phyloP scores from a whole-genome alignment of 225 moss, liverwort and hornwort species.

The Marchantia polymorpha region DNA sequence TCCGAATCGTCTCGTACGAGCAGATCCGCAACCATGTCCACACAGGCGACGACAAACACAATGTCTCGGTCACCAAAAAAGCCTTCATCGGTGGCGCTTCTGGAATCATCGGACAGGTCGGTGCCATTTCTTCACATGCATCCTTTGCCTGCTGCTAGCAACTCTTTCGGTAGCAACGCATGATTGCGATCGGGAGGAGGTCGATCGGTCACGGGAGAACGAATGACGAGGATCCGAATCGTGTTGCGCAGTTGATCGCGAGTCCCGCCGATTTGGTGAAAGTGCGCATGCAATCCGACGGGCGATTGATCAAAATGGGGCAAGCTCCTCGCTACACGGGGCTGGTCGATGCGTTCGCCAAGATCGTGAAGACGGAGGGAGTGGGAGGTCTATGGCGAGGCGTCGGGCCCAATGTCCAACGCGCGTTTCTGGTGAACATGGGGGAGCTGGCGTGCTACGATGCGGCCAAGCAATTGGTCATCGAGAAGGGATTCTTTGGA shows the following conservation, averaged over 20 bases:
- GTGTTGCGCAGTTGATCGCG: conserved; percentile 65
- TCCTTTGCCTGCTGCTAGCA: neutral
- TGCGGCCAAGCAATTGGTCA: conserved; percentile 84
- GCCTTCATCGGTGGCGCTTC: conserved; percentile 84
- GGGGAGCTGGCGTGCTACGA: conserved; percentile 98
- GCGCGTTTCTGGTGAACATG: conserved; percentile 97
- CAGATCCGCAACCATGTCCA: conserved; percentile 61
- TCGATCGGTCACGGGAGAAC: neutral
- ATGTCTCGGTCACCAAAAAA: conserved; percentile 56
- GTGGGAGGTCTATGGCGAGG: conserved; percentile 85
- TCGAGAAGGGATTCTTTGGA: conserved; percentile 47
- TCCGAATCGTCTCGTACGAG: conserved; percentile 90
- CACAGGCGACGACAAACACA: conserved; percentile 56
- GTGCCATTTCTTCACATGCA: neutral
- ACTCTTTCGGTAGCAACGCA: neutral
- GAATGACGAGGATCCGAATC: neutral
- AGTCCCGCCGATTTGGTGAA: conserved; percentile 96
- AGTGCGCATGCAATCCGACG: conserved; percentile 97
- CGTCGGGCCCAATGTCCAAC: conserved; percentile 88
- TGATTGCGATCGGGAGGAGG: neutral
- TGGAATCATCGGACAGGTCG: conserved; percentile 87
- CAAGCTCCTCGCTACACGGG: conserved; percentile 66
- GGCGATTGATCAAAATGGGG: conserved; percentile 60
- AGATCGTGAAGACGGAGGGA: conserved; percentile 71
- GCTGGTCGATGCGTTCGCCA: conserved; percentile 62